phyloP scores from a whole-genome alignment of 2,329 filamentous ascomycete genomes.

The Sordariomycetes sp. region DNA sequence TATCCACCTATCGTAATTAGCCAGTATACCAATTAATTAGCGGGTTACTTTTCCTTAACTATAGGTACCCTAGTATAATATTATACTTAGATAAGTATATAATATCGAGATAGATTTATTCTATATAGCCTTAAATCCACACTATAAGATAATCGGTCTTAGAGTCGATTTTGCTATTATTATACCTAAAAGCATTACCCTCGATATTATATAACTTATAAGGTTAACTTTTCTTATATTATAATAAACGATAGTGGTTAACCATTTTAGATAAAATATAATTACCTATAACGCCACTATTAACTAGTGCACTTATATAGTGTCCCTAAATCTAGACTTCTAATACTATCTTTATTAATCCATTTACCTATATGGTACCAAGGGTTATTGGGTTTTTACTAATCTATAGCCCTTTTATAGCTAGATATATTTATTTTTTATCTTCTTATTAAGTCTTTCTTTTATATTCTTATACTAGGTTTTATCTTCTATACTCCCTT shows the following conservation, averaged over 20 bases:
- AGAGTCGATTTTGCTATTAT: background rate
- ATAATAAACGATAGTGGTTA: constrained; percentile 2
- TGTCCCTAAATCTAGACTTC: background rate
- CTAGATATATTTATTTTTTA: background rate
- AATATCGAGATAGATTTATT: no score
- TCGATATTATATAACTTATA: constrained; percentile 1
- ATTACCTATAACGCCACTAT: background rate
- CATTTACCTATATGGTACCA: background rate
- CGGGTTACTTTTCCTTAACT: background rate
- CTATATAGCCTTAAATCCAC: background rate
- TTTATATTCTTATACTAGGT: background rate
- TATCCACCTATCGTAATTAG: constrained; percentile 1
- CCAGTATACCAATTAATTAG: constrained; percentile 1
- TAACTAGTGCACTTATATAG: background rate
- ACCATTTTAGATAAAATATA: background rate
- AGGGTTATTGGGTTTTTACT: no score
- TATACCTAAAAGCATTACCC: background rate
- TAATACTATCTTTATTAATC: background rate
- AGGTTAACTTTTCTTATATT: background rate
- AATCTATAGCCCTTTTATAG: background rate
- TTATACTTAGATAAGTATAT: no score
- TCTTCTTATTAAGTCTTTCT: background rate
- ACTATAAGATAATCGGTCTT: background rate
- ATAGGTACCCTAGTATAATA: background rate
- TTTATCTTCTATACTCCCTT: background rate